Conservation (phyloP, 371 early-diverging fungal genomes). For the Syncephalastrum racemosum region DNA sequence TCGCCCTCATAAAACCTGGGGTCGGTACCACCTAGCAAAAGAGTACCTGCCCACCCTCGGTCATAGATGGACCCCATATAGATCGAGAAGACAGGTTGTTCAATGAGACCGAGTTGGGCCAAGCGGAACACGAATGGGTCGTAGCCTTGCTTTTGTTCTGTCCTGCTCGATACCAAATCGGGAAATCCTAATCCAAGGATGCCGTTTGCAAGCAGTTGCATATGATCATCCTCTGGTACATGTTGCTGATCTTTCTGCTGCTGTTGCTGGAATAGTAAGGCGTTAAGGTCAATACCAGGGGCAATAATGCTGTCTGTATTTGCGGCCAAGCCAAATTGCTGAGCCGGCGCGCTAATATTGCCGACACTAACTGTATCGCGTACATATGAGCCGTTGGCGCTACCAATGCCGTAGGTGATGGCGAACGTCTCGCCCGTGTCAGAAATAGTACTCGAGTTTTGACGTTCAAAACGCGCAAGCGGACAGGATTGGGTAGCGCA, state of each 20-base stretch:
- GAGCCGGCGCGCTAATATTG: constrained; percentile 38
- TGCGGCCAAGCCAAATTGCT: constrained; percentile 56
- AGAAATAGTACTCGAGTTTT: constrained; percentile 51
- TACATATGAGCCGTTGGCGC: constrained; percentile 56
- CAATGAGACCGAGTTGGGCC: constrained; percentile 21
- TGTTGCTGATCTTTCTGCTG: not conserved
- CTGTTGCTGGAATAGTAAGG: not conserved
- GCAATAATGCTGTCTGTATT: constrained; percentile 46
- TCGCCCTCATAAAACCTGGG: constrained; percentile 41
- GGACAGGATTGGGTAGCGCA: constrained; percentile 27
- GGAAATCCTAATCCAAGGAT: constrained; percentile 34
- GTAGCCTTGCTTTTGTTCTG: constrained; percentile 10
- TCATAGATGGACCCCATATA: constrained; percentile 22
- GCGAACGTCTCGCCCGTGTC: constrained; percentile 42
- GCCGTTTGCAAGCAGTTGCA: constrained; percentile 19
- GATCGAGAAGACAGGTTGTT: constrained; percentile 36
- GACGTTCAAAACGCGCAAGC: constrained; percentile 42
- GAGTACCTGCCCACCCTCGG: constrained; percentile 19
- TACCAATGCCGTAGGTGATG: constrained; percentile 63
- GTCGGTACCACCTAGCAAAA: constrained; percentile 49
- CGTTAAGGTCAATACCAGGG: constrained; percentile 33
- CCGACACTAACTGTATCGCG: constrained; percentile 55
- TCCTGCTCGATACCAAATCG: constrained; percentile 25
- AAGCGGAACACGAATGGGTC: constrained; percentile 30
- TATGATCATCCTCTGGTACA: too few species aligned